A percentile compares a stretch with the other conserved stretches of the same genome.
phyloP scores from a whole-genome alignment of 192 early-diverging fungal species.

The Podila epigama region DNA sequence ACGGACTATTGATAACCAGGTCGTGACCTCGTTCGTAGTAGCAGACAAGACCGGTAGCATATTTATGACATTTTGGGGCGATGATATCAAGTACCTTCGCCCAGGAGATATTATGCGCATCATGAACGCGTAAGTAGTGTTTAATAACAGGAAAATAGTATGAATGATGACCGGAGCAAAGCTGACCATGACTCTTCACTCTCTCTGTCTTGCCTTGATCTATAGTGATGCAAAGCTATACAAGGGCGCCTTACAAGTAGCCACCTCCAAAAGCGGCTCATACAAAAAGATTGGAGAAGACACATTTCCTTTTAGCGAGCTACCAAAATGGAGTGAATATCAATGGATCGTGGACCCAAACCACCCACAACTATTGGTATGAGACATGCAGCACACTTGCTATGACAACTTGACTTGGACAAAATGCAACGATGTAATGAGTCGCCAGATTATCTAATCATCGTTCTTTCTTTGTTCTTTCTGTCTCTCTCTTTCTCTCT shows the following conservation, averaged over 20 bases:
- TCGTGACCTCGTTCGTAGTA: slow-evolving; percentile 65
- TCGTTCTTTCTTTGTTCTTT: background rate
- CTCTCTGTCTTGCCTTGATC: background rate
- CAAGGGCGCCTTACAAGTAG: slow-evolving; percentile 62
- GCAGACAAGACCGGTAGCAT: slow-evolving; percentile 69
- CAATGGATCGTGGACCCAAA: slow-evolving; percentile 30
- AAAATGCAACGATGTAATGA: background rate
- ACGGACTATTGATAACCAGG: slow-evolving; percentile 57
- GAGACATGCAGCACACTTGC: too few relatives aligned
- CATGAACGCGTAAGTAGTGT: slow-evolving; percentile 48
- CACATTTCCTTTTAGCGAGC: slow-evolving; percentile 43
- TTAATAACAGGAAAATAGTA: background rate
- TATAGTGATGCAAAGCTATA: slow-evolving; percentile 58
- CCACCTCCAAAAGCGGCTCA: slow-evolving; percentile 59
- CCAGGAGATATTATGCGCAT: slow-evolving; percentile 69
- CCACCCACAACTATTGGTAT: slow-evolving; percentile 19
- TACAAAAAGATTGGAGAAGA: slow-evolving; percentile 66
- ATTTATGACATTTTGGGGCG: slow-evolving; percentile 64
- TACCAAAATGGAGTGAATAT: slow-evolving; percentile 49
- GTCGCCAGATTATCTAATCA: background rate
- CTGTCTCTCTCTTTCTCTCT: slow-evolving; percentile 1
- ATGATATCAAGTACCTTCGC: slow-evolving; percentile 56
- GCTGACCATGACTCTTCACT: background rate
- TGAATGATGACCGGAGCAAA: background rate
- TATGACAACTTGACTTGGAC: too few relatives aligned